Evolutionary conservation across 176 grass and related monocot species (phyloP).

Genomic region (Triticum urartu): DNA sequence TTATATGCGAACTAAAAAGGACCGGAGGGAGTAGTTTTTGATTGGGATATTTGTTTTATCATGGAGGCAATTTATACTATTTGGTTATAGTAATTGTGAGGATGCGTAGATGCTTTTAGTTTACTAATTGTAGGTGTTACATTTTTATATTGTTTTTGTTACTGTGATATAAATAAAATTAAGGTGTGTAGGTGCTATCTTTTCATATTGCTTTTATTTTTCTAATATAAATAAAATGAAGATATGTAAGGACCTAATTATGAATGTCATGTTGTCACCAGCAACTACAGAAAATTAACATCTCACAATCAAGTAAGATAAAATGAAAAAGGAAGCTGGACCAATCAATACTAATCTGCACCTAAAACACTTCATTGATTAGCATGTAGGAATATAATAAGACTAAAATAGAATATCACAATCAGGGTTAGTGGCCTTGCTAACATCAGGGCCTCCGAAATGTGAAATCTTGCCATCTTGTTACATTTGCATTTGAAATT

Average conservation of each 20-base stretch:
- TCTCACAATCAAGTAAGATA: background rate
- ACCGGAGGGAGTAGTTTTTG: background rate
- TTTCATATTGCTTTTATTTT: background rate
- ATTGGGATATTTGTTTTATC: background rate
- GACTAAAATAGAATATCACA: background rate
- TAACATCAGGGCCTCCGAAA: background rate
- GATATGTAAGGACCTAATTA: background rate
- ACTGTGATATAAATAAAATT: background rate
- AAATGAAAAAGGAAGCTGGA: background rate
- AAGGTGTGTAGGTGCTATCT: background rate
- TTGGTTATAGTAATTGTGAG: background rate
- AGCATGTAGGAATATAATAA: background rate
- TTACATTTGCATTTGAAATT: background rate
- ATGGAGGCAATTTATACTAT: background rate
- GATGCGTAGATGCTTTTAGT: background rate
- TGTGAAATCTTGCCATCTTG: background rate
- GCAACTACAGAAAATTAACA: background rate
- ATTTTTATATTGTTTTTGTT: background rate
- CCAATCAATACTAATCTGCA: background rate
- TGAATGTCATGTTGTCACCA: background rate
- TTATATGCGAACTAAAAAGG: no score
- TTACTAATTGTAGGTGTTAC: background rate
- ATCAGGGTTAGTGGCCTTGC: background rate
- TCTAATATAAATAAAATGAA: background rate
- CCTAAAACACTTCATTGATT: background rate